Evolutionary conservation across 2,329 filamentous ascomycete genomes (phyloP).

Genomic region (Aspergillus sp.): DNA sequence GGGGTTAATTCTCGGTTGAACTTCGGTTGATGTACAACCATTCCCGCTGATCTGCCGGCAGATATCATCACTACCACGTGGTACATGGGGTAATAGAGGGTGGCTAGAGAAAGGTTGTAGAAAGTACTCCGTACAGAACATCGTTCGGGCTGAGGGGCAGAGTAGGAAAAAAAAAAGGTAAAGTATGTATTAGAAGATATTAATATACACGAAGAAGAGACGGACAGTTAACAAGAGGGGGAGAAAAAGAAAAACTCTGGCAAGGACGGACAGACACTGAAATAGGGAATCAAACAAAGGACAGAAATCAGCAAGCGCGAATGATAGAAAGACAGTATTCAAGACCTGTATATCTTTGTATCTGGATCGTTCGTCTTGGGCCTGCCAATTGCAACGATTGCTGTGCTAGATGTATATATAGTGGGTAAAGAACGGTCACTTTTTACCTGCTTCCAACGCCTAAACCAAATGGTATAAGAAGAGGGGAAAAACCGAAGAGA

Average conservation of each 20-base stretch:
- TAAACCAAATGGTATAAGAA: not conserved
- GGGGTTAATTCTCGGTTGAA: too few species aligned
- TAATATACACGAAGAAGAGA: slow-evolving; percentile 3
- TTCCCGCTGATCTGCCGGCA: too few species aligned
- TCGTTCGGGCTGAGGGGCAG: not conserved
- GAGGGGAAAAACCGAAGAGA: not conserved
- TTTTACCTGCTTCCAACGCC: slow-evolving; percentile 1
- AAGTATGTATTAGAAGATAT: not conserved
- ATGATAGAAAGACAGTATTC: too few species aligned
- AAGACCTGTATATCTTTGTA: too few species aligned
- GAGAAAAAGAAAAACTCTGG: not conserved
- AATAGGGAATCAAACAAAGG: not conserved
- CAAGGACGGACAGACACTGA: not conserved
- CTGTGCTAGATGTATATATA: not conserved
- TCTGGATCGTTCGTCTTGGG: not conserved
- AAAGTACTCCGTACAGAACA: not conserved
- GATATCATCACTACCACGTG: too few species aligned
- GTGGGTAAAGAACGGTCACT: not conserved
- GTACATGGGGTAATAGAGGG: too few species aligned
- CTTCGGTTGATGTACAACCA: too few species aligned
- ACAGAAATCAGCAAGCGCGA: not conserved
- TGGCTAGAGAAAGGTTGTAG: not conserved
- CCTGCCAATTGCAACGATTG: slow-evolving; percentile 1
- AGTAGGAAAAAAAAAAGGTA: not conserved
- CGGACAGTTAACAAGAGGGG: too few species aligned